Base-by-base conservation (phyloP, 148 eudicot species). In the Camellia lanceoleosa region DNA sequence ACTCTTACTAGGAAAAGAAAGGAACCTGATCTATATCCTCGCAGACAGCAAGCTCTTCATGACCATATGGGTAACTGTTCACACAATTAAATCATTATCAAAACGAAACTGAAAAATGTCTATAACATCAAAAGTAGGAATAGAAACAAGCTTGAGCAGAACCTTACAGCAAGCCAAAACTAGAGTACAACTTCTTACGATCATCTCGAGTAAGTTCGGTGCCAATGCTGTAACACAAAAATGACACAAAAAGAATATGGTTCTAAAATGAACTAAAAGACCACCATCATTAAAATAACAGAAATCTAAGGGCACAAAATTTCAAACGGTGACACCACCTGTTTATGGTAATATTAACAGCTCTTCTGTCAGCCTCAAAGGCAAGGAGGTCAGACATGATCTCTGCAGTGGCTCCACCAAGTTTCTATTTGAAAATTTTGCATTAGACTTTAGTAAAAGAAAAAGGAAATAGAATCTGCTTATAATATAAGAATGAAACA, bases 181-280 rank as follows among this genome's bases (percentile, higher is more conserved):
- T 88, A 77, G 97, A 92, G 84, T 95, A 95, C 83, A 95, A 79
- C 88, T 95, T 95, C 91, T 84, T 90, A 46, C 99, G 91, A 68
- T 95, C 99, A 80, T 96, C 99, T 64, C 99, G 90, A 71, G 99
- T 96, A 73, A 95, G 98, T 87, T 96, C 99, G 41, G 99, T 96
- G 76, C 99, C 97, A 81, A 93, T 96, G 86, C 98, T 93, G 91
- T 78, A 77, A 63, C 59, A 82, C 66, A 65, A 15, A 79, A 38
- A 42, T 54, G 71, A 75, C 64, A 51, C 52, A 49, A 51, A 49
- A 51, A 42, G 54, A 19, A 62, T 58, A 3, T 13, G 71, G 65
- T 43, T 72, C 42, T 44, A 54, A 73, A 59, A 23, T 63, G 46
- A 55, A 70, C 58, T 58, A 69, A 68, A 18, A 19, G 66, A 82